These are phyloP conservation scores for Hymenoscyphus infarciens DNA, from an alignment of 2,329 filamentous ascomycete genomes.

Conservation along the genomic window DNA sequence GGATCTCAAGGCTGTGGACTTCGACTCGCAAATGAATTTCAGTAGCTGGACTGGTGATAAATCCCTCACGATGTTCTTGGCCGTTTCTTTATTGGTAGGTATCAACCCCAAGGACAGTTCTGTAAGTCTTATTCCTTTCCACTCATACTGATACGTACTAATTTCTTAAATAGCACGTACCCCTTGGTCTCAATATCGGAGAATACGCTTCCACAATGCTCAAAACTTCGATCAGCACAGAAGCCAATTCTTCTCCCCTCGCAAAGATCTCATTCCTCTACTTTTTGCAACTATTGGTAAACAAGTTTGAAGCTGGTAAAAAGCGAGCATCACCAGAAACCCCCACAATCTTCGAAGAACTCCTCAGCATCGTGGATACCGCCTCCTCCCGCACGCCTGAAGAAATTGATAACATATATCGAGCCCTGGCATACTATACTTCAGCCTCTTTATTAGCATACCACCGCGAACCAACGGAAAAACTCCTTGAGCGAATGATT, in stretches of 20 bases:
- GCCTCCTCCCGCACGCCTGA: slow-evolving; percentile 4
- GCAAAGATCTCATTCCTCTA: slow-evolving; percentile 26
- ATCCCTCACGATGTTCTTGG: slow-evolving; percentile 21
- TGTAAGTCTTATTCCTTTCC: slow-evolving; percentile 15
- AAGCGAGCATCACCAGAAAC: background rate
- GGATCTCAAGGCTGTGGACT: background rate
- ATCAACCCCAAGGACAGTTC: slow-evolving; percentile 17
- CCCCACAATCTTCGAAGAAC: slow-evolving; percentile 17
- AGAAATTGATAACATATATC: slow-evolving; percentile 24
- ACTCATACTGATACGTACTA: slow-evolving; percentile 8
- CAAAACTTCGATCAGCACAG: slow-evolving; percentile 18
- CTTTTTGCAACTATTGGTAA: slow-evolving; percentile 31
- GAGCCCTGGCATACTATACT: slow-evolving; percentile 29
- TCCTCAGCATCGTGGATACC: slow-evolving; percentile 17
- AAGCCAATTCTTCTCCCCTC: slow-evolving; percentile 14
- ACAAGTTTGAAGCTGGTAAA: slow-evolving; percentile 31
- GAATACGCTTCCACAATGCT: slow-evolving; percentile 28
- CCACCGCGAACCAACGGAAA: slow-evolving; percentile 15
- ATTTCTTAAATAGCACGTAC: slow-evolving; percentile 15
- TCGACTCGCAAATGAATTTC: slow-evolving; percentile 16
- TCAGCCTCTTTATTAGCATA: slow-evolving; percentile 28
- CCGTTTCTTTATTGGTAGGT: slow-evolving; percentile 29
- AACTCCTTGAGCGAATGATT: slow-evolving; percentile 27
- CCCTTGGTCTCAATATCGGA: slow-evolving; percentile 19
- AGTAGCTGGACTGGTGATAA: slow-evolving; percentile 21